These are phyloP conservation scores for Trametes polyzona DNA, from an alignment of 1,284 basidiomycete genomes.

Conservation along the genomic window DNA sequence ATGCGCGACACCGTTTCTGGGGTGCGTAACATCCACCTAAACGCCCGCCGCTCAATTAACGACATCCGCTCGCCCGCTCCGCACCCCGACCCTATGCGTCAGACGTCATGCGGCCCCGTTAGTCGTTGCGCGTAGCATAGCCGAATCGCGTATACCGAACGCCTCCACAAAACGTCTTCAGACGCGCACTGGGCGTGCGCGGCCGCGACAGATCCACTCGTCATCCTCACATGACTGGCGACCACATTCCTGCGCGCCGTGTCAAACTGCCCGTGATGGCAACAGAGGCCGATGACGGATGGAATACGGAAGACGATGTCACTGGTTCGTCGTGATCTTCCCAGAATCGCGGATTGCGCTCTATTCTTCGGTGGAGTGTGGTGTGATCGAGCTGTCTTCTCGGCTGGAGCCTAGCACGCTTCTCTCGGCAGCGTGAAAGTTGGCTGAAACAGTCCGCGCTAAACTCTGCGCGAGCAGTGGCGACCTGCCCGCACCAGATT, in stretches of 20 bases:
- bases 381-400: constrained; percentile 14
- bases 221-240: neutral
- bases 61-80: constrained; percentile 2
- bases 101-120: neutral
- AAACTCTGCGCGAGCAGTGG: constrained; percentile 5
- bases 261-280: neutral
- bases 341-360: neutral
- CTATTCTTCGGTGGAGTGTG: constrained; percentile 11
- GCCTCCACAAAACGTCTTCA: neutral
- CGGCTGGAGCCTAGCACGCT: constrained; percentile 11
- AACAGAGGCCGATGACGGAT: constrained; percentile 7
- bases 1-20: constrained; percentile 12
- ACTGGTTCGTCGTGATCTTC: neutral
- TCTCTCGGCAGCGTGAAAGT: constrained; percentile 17
- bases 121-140: neutral
- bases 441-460: constrained; percentile 17
- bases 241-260: neutral
- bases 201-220: neutral
- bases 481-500: neutral
- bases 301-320: neutral
- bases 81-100: neutral
- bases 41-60: neutral
- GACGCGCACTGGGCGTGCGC: neutral
- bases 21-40: constrained; percentile 1
- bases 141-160: constrained; percentile 2